Conservation (phyloP, 805 yeast species). For the Saccharomycopsis capsularis region DNA sequence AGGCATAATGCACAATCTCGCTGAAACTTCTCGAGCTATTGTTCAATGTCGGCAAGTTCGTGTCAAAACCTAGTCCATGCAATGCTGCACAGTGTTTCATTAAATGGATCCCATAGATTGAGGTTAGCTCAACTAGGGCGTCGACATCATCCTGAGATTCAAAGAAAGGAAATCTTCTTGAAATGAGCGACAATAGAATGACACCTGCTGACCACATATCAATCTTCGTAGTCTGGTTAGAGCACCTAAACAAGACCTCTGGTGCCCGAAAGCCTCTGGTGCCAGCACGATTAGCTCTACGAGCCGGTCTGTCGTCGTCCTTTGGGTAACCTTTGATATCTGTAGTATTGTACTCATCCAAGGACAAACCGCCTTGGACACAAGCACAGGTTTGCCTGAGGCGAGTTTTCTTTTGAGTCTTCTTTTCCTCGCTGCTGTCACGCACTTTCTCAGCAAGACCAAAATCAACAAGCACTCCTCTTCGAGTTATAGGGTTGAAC, state of each 20-base stretch:
- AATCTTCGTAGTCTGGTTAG: constrained; percentile 71
- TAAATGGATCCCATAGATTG: constrained; percentile 68
- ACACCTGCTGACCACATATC: constrained; percentile 95
- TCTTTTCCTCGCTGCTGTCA: constrained; percentile 21
- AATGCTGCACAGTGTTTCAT: constrained; percentile 71
- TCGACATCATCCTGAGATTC: constrained; percentile 91
- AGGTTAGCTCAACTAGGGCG: constrained; percentile 77
- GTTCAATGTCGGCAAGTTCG: constrained; percentile 46
- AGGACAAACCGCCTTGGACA: constrained; percentile 30
- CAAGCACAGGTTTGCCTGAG: constrained; percentile 73
- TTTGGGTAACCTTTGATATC: constrained; percentile 66
- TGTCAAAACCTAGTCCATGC: constrained; percentile 85
- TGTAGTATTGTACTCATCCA: constrained; percentile 20
- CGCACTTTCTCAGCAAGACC: constrained; percentile 66
- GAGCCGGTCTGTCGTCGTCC: constrained; percentile 79
- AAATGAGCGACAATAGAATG: constrained; percentile 66
- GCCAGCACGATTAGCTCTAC: constrained; percentile 96
- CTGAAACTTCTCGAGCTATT: constrained; percentile 35
- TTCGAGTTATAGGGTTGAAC: constrained; percentile 49
- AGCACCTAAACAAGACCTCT: constrained; percentile 81
- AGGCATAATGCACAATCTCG: constrained; percentile 37
- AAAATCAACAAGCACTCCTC: constrained; percentile 85
- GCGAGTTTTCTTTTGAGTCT: too few relatives aligned
- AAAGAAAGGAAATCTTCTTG: constrained; percentile 86
- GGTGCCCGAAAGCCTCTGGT: constrained; percentile 95